Conservation (phyloP, 2,329 filamentous ascomycete genomes). For the Hortaea werneckii region DNA sequence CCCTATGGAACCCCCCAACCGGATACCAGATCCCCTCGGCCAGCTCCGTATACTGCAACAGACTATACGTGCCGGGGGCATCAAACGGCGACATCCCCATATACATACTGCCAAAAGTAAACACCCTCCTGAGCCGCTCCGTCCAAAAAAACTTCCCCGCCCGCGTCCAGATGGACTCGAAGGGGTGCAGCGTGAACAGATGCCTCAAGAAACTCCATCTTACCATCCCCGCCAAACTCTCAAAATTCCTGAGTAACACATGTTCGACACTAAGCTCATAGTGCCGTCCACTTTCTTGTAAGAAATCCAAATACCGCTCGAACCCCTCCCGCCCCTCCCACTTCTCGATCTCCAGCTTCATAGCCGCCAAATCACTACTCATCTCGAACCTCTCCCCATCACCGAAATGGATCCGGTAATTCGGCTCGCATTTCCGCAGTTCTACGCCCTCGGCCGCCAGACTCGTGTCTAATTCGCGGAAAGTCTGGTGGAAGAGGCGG, state of each 20-base stretch:
- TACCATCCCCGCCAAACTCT: constrained; percentile 47
- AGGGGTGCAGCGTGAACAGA: constrained; percentile 54
- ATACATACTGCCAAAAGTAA: constrained; percentile 74
- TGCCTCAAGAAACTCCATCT: constrained; percentile 49
- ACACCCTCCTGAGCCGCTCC: constrained; percentile 57
- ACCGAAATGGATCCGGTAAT: constrained; percentile 65
- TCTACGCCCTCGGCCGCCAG: constrained; percentile 56
- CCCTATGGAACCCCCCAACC: constrained; percentile 56
- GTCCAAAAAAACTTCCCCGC: constrained; percentile 59
- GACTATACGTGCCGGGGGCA: constrained; percentile 61
- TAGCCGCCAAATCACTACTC: constrained; percentile 56
- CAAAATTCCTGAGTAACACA: constrained; percentile 59
- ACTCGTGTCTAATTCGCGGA: constrained; percentile 57
- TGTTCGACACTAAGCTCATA: constrained; percentile 59
- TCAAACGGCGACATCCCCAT: constrained; percentile 74
- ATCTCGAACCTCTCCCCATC: constrained; percentile 56
- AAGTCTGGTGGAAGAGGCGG: constrained; percentile 58
- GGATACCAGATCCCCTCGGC: constrained; percentile 71
- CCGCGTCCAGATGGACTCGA: constrained; percentile 59
- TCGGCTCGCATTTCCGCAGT: constrained; percentile 62
- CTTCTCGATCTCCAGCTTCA: constrained; percentile 63
- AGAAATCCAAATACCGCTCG: constrained; percentile 55
- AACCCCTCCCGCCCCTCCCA: constrained; percentile 64
- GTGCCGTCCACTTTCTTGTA: constrained; percentile 57
- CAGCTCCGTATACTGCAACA: constrained; percentile 66